These are phyloP conservation scores for Citrus medica DNA, from an alignment of 345 rosid genomes.

Conservation along the genomic window DNA sequence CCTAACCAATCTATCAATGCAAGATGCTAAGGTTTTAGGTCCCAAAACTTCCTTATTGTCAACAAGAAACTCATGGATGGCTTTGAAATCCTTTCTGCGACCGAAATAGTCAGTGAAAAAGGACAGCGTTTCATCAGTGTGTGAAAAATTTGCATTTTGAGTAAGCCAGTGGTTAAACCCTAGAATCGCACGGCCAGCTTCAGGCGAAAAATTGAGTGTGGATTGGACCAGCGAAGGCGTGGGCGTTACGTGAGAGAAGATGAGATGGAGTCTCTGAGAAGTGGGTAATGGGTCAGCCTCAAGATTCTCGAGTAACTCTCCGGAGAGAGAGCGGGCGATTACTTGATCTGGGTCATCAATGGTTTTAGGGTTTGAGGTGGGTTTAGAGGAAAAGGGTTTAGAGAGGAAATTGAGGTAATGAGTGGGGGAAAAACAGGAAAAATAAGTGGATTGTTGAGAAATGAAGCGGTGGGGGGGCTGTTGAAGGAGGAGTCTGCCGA, in stretches of 20 bases:
- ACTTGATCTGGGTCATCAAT: conserved; percentile 27
- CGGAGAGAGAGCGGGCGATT: conserved; percentile 59
- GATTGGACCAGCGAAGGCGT: conserved; percentile 51
- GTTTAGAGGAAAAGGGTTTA: conserved; percentile 34
- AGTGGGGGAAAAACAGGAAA: conserved; percentile 18
- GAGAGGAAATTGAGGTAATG: conserved; percentile 19
- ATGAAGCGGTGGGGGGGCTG: conserved; percentile 6
- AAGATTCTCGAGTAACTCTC: conserved; percentile 52
- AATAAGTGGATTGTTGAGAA: conserved; percentile 6
- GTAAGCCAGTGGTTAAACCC: conserved; percentile 75
- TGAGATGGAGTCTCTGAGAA: conserved; percentile 60
- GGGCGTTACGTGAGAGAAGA: conserved; percentile 73
- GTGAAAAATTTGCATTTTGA: conserved; percentile 41
- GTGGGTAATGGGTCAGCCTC: conserved; percentile 45
- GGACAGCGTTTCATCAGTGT: conserved; percentile 74
- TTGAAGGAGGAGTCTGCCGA: conserved; percentile 43
- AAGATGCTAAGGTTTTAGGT: conserved; percentile 43
- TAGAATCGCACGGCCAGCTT: conserved; percentile 74
- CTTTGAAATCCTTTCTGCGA: conserved; percentile 89
- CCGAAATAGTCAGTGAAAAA: conserved; percentile 78
- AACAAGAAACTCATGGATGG: conserved; percentile 55
- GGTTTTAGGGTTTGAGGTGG: conserved; percentile 25
- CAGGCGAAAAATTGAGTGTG: conserved; percentile 63
- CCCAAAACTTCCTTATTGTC: conserved; percentile 53
- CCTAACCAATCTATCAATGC: conserved; percentile 66